These are phyloP conservation scores for Diddensiella caesifluorescens DNA, from an alignment of 805 yeast genomes.

Conservation along the genomic window DNA sequence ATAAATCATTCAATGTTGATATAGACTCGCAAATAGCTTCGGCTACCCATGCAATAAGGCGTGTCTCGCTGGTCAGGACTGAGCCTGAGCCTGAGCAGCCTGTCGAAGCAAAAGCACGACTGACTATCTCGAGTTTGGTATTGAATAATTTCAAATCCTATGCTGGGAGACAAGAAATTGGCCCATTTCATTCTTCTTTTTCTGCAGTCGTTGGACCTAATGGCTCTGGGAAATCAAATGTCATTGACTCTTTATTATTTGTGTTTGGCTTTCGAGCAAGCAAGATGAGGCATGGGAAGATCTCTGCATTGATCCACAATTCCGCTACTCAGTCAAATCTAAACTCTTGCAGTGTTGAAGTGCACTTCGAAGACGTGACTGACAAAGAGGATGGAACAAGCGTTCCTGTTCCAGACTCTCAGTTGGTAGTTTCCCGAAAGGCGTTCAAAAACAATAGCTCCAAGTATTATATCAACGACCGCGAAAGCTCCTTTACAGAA, in stretches of 20 bases:
- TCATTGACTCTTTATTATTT: conserved; percentile 90
- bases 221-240: conserved; percentile 97
- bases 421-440: conserved; percentile 67
- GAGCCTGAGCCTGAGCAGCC: background rate
- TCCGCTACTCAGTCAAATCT: conserved; percentile 67
- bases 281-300: conserved; percentile 92
- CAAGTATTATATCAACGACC: conserved; percentile 67
- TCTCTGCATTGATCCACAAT: conserved; percentile 89
- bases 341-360: conserved; percentile 81
- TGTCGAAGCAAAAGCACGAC: conserved; percentile 36
- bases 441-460: conserved; percentile 76
- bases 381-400: conserved; percentile 49
- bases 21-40: background rate
- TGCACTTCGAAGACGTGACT: conserved; percentile 71
- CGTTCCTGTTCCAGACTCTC: conserved; percentile 47
- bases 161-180: conserved; percentile 88
- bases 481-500: conserved; percentile 64
- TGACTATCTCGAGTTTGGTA: conserved; percentile 70
- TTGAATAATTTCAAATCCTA: conserved; percentile 89
- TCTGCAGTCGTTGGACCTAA: conserved; percentile 98
- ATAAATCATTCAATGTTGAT: background rate
- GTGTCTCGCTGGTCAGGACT: conserved; percentile 1
- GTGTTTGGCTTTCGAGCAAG: conserved; percentile 96
- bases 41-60: conserved; percentile 5
- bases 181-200: conserved; percentile 86